Base-by-base conservation (phyloP, 495 filamentous ascomycete genomes). In the Penicillium ucsense region DNA sequence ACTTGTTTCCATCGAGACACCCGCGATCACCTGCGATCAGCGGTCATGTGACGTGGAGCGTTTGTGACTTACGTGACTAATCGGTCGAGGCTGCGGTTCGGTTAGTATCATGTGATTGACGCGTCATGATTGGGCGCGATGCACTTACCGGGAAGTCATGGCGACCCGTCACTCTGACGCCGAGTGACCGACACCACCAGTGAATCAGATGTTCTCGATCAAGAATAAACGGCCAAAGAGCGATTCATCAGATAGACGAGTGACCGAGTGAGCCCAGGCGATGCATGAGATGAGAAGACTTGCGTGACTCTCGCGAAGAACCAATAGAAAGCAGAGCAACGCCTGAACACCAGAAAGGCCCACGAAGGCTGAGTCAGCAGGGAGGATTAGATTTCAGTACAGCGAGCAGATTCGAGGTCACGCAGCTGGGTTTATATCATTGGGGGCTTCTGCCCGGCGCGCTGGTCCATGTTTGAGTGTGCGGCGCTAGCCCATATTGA, bases 21-120 rank as follows among this genome's bases (percentile, higher is more conserved):
- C 20, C 20, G 20, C 20, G 20, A 20, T 20, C 20, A 20, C 20
- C 5, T 7, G 5, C 6, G 31, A 9, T 45, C 32, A 7, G 20
- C 2, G 9, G 39, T 49, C 32, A 55, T 45, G 51, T 36, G 41
- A 51, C 32, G 29, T 20, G 31, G 43, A 34, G 29, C 60, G 68
- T 43, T 39, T 36, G 12, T 4, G 35, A 83, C 88, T 82, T 77
- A 94, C 88, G 88, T 94, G 76, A 94, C 88, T 57, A 94, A 78
- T 62, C 89, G 85, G 71, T 94, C 88, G 61, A 94, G 82, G 76
- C 88, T 90, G 51, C 43, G 27, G 42, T 35, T 43, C 8, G 33
- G 61, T 73, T 68, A 74, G 70, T 59, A 54, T 62, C 59, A 61
- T 51, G 54, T 63, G 57, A 56, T 39, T 51, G 45, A 52, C 59